Base-by-base conservation (phyloP, 306 rosid genomes). In the Quillaja saponaria region DNA sequence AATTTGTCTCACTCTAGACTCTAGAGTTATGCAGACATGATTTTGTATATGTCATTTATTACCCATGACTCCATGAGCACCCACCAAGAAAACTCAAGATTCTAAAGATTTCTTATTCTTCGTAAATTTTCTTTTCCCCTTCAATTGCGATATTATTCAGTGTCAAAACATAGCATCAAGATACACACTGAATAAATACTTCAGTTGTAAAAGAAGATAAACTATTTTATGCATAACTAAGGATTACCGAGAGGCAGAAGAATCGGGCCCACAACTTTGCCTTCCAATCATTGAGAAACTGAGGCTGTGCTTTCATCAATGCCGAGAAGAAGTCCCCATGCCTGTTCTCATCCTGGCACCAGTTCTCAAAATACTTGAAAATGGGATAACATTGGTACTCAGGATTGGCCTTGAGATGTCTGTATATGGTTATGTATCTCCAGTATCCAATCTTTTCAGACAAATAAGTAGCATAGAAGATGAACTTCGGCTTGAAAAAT, bases 291-390 rank as follows among this genome's bases (percentile, higher is more conserved):
- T 92, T 92, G 47, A 92, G 90, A 75, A 92, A 92, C 51, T 92
- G 99, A 33, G 98, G 99, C 79, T 92, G 99, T 18, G 99, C 99
- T 73, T 92, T 92, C 95, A 92, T 85, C 73, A 92, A 80, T 58
- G 99, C 99, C 46, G 99, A 88, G 81, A 92, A 92, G 83, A 92
- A 92, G 66, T 92, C 99, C 3, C 99, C 99, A 17, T 92, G 99
- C 45, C 99, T 79, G 61, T 92, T 92, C 84, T 92, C 99, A 78
- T 92, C 99, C 73, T 92, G 99, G 82, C 99, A 92, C 99, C 99
- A 92, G 85, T 92, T 92, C 89, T 92, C 99, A 64, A 92, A 92
- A 77, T 84, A 92, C 84, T 86, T 86, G 71, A 92, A 92, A 78
- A 92, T 92, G 61, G 99, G 99, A 69, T 92, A 89, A 25, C 96